phyloP scores from a whole-genome alignment of 2,329 filamentous ascomycete species.

The Fusarium buxicola region DNA sequence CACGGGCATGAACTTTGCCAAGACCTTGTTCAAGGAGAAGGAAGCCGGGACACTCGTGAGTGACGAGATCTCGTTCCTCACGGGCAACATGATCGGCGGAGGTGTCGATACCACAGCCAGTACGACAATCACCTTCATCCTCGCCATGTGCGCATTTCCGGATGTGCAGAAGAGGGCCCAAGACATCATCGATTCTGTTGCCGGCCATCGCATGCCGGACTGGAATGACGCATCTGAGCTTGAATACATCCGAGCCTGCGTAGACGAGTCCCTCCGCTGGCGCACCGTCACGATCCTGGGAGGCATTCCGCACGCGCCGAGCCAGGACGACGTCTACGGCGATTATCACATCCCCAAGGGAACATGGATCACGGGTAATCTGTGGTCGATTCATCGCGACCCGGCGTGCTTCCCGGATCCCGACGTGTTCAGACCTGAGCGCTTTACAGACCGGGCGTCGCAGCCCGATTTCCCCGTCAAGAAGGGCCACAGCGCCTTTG shows the following conservation, averaged over 20 bases:
- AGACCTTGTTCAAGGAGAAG: neutral
- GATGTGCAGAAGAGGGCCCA: slow-evolving; percentile 23
- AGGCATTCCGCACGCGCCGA: slow-evolving; percentile 3
- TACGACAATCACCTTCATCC: neutral
- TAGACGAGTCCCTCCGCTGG: slow-evolving; percentile 43
- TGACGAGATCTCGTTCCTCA: neutral
- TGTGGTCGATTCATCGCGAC: slow-evolving; percentile 4
- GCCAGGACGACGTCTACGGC: slow-evolving; percentile 1
- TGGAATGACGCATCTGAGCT: slow-evolving; percentile 36
- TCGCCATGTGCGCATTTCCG: slow-evolving; percentile 21
- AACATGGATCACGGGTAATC: neutral
- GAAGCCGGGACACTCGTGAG: neutral
- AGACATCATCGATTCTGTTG: slow-evolving; percentile 22
- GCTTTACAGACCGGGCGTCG: neutral
- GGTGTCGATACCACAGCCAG: slow-evolving; percentile 17
- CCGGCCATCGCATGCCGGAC: slow-evolving; percentile 32
- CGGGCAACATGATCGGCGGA: slow-evolving; percentile 4
- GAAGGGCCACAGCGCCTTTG: slow-evolving; percentile 1
- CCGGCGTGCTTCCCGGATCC: neutral
- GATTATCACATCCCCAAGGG: neutral
- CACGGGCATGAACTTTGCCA: neutral
- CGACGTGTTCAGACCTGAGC: neutral
- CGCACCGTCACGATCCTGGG: neutral
- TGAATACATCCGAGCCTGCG: slow-evolving; percentile 40
- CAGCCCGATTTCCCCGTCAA: neutral